phyloP scores from a whole-genome alignment of 1,284 basidiomycete species.

The Farysia itapuensis region DNA sequence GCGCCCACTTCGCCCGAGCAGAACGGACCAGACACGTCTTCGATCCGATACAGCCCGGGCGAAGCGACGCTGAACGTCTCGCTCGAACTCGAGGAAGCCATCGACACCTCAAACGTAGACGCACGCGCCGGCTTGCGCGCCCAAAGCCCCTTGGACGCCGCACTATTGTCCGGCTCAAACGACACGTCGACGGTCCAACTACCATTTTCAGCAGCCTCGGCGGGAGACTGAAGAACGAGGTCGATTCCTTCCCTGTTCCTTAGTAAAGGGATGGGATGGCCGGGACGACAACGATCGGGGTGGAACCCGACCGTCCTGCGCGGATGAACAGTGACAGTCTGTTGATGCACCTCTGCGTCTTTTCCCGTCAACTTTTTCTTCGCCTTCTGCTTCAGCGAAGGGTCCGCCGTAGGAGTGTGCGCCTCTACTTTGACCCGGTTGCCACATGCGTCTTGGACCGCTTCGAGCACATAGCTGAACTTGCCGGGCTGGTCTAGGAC shows the following conservation, averaged over 20 bases:
- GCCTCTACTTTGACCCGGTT: constrained; percentile 20
- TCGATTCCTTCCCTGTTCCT: constrained; percentile 60
- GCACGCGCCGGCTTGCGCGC: constrained; percentile 13
- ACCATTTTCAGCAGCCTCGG: constrained; percentile 12
- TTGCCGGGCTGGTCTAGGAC: constrained; percentile 40
- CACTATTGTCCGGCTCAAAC: constrained; percentile 34
- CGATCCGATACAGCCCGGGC: constrained; percentile 81
- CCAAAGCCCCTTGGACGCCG: constrained; percentile 28
- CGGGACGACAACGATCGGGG: constrained; percentile 68
- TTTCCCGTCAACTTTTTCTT: constrained; percentile 27
- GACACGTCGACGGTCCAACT: constrained; percentile 31
- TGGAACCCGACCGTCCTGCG: constrained; percentile 75
- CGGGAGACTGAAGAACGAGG: constrained; percentile 12
- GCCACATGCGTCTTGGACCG: constrained; percentile 54
- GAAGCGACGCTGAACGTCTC: constrained; percentile 38
- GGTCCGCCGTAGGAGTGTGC: constrained; percentile 4
- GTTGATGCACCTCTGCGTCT: constrained; percentile 4
- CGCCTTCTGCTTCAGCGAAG: constrained; percentile 26
- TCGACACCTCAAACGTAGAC: constrained; percentile 19
- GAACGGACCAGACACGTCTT: constrained; percentile 72
- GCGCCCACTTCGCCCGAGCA: constrained; percentile 62
- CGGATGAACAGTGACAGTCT: constrained; percentile 74
- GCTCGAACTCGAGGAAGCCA: constrained; percentile 11
- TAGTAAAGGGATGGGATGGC: constrained; percentile 73
- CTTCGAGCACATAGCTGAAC: constrained; percentile 43